Evolutionary conservation across 2,329 filamentous ascomycete genomes (phyloP), one percentile per base, ranked within the genome.

Genomic region (Teratosphaeria pseudoeucalypti): DNA sequence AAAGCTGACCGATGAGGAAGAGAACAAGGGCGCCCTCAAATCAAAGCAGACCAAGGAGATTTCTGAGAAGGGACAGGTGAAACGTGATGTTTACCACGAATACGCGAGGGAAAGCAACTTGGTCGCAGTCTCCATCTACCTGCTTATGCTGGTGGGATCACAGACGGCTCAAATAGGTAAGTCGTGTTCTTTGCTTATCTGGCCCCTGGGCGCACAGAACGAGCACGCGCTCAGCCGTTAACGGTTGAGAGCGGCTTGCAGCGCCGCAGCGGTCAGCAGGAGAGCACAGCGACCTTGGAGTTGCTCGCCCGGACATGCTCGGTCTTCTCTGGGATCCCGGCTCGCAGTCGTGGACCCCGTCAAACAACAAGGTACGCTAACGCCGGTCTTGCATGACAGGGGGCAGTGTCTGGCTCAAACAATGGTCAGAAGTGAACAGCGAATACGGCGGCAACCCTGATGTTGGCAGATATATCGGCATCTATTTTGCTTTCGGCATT

Each of bases 91-190:
- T 32, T 99, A 99, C 71, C 79, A 81, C 19, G 92, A 96, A 75
- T 99, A 99, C 70, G 95, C 94, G 59, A 96, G 90, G 76, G 90
- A 90, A 61, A 96, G 90, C 78, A 96, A 97, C 72, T 75, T 96
- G 16, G 78, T 83, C 59, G 95, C 94, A 12, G 94, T 99, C 9
- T 74, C 75, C 16, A 79, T 96, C 65, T 99, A 97, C 73, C 69
- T 95, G 16, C 54, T 87, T 52, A 85, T 90, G 58, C 80, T 97
- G 54, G 68, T 97, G 61, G 85, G 86, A 32, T 86, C 90, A 9
- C 92, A 99, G 76, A 87, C 87, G 16, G 86, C 86, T 11, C 88
- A 88, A 69, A 88, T 99, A 64, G 89, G 84, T 85, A 77, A 72
- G 82, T 77, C 55, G 27, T 52, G 12, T 34, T 27, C 14, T 14